Conservation (phyloP, 1,284 basidiomycete genomes). For the Termitomyces sp. region DNA sequence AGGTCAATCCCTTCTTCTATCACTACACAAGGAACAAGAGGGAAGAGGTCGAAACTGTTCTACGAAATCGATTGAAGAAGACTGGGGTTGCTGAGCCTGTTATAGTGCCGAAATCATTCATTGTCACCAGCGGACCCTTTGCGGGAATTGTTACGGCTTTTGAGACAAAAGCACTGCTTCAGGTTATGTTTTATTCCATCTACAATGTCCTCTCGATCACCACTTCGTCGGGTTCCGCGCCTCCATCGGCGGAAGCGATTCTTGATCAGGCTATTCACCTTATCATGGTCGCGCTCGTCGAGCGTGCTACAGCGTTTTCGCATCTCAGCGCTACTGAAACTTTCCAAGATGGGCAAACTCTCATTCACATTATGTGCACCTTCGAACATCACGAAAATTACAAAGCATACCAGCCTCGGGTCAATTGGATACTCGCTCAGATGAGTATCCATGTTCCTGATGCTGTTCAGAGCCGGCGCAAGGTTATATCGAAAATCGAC, state of each 20-base stretch:
- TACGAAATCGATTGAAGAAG: constrained; percentile 66
- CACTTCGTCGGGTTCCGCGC: constrained; percentile 49
- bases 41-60: constrained; percentile 85
- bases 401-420: constrained; percentile 63
- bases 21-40: constrained; percentile 95
- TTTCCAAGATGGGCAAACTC: constrained; percentile 55
- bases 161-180: constrained; percentile 64
- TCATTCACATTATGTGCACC: constrained; percentile 70
- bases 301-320: constrained; percentile 62
- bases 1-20: constrained; percentile 95
- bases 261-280: constrained; percentile 87
- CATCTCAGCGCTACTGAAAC: constrained; percentile 45
- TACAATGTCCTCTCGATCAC: constrained; percentile 64
- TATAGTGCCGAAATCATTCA: constrained; percentile 67
- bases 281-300: constrained; percentile 75
- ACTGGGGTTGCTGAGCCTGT: constrained; percentile 62
- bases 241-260: constrained; percentile 79
- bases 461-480: constrained; percentile 49
- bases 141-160: constrained; percentile 52
- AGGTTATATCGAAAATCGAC: constrained; percentile 32
- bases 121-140: constrained; percentile 66
- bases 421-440: constrained; percentile 70
- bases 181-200: constrained; percentile 75
- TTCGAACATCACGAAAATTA: constrained; percentile 75
- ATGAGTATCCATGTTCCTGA: constrained; percentile 51